Evolutionary conservation across 345 rosid genomes (phyloP).

Genomic region (Cardamine occulta): DNA sequence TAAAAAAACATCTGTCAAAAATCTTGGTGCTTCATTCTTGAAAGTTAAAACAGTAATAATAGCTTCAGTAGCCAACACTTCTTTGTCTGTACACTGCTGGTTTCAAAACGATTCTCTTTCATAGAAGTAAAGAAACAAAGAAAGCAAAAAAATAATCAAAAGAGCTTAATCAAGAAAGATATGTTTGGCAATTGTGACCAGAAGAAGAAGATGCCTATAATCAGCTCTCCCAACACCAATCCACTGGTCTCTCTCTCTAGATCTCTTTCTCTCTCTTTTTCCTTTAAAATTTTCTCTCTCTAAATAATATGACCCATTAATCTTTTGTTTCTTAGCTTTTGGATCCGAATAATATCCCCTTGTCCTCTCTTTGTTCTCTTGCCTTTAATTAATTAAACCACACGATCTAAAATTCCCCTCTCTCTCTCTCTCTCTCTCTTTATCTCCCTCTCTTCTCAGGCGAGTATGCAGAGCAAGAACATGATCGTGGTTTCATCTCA

Average conservation of each 20-base stretch:
- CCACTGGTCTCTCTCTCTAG: conserved; percentile 59
- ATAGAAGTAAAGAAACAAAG: conserved; percentile 35
- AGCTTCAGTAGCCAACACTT: conserved; percentile 68
- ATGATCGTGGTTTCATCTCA: conserved; percentile 55
- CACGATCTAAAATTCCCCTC: conserved; percentile 43
- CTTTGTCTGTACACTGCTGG: conserved; percentile 72
- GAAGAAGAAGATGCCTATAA: conserved; percentile 60
- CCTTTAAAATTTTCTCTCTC: conserved; percentile 40
- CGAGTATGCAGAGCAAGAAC: conserved; percentile 52
- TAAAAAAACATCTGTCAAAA: conserved; percentile 40
- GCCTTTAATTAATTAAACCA: conserved; percentile 46
- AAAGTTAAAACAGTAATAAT: conserved; percentile 44
- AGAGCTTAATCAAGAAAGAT: conserved; percentile 46
- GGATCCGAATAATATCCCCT: conserved; percentile 50
- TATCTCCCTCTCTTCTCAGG: conserved; percentile 32
- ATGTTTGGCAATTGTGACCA: conserved; percentile 58
- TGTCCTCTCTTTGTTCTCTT: conserved; percentile 44
- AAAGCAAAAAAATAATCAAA: conserved; percentile 16
- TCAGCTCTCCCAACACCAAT: conserved; percentile 65
- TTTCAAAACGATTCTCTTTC: conserved; percentile 60
- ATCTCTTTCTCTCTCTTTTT: conserved; percentile 35
- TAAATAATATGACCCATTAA: conserved; percentile 56
- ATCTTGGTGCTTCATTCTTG: conserved; percentile 43
- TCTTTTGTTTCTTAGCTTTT: conserved; percentile 60
- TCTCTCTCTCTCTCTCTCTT: conserved; percentile 32